A percentile compares a stretch with the other conserved stretches of the same genome.
Evolutionary conservation across 2,329 filamentous ascomycete species (phyloP).

Genomic region (Hypoxylon sp.): DNA sequence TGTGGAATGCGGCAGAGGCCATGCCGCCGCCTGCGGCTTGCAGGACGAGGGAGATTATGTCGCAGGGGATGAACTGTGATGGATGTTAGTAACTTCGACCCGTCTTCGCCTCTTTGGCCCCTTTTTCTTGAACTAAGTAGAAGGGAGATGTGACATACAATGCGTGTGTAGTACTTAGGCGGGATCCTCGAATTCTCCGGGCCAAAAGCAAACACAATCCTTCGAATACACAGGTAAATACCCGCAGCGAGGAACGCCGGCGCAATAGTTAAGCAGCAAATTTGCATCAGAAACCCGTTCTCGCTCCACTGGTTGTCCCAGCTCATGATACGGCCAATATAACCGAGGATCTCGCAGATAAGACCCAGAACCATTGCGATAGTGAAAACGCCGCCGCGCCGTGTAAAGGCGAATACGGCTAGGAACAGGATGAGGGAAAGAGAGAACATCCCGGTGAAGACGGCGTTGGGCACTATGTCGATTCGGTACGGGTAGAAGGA

Average conservation of each 20-base stretch:
- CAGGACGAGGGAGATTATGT: slow-evolving; percentile 72
- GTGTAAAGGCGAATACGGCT: slow-evolving; percentile 59
- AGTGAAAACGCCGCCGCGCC: slow-evolving; percentile 66
- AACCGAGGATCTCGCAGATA: slow-evolving; percentile 71
- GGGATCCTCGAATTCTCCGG: slow-evolving; percentile 64
- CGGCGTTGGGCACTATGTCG: slow-evolving; percentile 66
- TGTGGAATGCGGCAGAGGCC: slow-evolving; percentile 60
- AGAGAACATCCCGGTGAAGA: slow-evolving; percentile 67
- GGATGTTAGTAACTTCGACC: slow-evolving; percentile 15
- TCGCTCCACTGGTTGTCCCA: slow-evolving; percentile 67
- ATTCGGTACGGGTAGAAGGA: slow-evolving; percentile 69
- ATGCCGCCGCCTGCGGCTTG: slow-evolving; percentile 74
- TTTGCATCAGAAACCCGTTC: slow-evolving; percentile 68
- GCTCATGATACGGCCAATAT: slow-evolving; percentile 70
- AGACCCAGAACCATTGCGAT: slow-evolving; percentile 69
- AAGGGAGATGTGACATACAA: slow-evolving; percentile 54
- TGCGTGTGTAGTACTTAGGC: slow-evolving; percentile 64
- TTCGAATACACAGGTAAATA: slow-evolving; percentile 73
- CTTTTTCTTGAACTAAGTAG: neutral
- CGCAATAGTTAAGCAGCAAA: slow-evolving; percentile 74
- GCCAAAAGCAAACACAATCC: slow-evolving; percentile 65
- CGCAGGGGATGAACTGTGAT: slow-evolving; percentile 73
- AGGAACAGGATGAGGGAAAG: slow-evolving; percentile 61
- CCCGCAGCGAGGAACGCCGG: slow-evolving; percentile 76
- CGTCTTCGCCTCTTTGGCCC: neutral